Percentiles rank a stretch among this genome's conserved stretches.
Evolutionary conservation across 106 monocot genomes (phyloP).

Genomic region (Acorus gramineus): DNA sequence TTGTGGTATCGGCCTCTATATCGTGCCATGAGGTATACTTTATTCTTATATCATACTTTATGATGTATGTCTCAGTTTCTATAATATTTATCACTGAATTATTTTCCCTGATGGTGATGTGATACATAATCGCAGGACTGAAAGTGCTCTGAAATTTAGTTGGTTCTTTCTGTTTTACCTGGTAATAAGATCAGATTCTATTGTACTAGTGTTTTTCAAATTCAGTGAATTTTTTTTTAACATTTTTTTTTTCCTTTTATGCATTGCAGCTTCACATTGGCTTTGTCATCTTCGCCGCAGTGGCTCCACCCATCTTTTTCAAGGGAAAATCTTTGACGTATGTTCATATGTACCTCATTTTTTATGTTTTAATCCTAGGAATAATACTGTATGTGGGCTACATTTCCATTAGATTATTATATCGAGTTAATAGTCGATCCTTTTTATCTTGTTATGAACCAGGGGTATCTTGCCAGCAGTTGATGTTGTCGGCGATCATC

Average conservation of each 20-base stretch:
- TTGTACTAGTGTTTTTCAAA: no score
- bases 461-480: constrained; percentile 30
- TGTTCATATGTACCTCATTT: neutral
- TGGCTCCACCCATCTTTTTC: constrained; percentile 30
- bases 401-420: neutral
- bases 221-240: no score
- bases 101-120: no score
- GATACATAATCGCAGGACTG: constrained; percentile 40
- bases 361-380: neutral
- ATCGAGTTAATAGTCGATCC: neutral
- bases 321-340: constrained; percentile 37
- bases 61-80: no score
- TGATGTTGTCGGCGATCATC: constrained; percentile 11
- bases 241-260: no score
- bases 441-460: constrained; percentile 5
- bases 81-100: no score
- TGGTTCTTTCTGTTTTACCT: constrained; percentile 93
- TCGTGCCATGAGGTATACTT: constrained; percentile 68
- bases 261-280: constrained; percentile 15
- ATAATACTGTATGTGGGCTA: neutral
- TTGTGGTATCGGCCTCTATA: constrained; percentile 98
- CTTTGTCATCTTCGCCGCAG: constrained; percentile 27
- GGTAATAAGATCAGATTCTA: constrained; percentile 19
- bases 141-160: constrained; percentile 95
- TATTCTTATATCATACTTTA: neutral